These are phyloP conservation scores for Aspergillus ruber DNA, from an alignment of 2,329 filamentous ascomycete species.

Conservation along the genomic window DNA sequence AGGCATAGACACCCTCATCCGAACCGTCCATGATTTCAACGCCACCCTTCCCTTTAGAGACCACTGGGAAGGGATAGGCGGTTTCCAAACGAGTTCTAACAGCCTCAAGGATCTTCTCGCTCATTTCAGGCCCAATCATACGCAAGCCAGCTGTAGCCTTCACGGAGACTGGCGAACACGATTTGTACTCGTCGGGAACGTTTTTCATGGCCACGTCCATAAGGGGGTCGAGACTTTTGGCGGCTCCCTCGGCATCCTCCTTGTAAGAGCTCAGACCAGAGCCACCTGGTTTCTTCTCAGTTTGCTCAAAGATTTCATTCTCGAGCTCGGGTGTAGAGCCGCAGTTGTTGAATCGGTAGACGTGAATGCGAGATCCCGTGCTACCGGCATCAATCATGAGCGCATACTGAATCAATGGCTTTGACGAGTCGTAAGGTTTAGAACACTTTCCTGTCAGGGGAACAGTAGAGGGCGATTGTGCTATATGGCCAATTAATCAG, in stretches of 20 bases:
- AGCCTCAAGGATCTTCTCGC: constrained; percentile 74
- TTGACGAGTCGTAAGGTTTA: constrained; percentile 75
- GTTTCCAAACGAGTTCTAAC: constrained; percentile 80
- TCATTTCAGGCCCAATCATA: constrained; percentile 73
- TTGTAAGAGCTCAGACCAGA: constrained; percentile 78
- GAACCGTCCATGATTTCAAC: constrained; percentile 97
- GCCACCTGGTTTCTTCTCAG: constrained; percentile 73
- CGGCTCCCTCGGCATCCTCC: constrained; percentile 77
- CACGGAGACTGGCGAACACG: constrained; percentile 92
- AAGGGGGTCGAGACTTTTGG: constrained; percentile 79
- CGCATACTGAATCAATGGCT: constrained; percentile 94
- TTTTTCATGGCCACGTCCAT: constrained; percentile 77
- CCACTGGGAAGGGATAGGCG: constrained; percentile 88
- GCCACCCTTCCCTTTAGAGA: constrained; percentile 75
- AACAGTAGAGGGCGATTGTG: constrained; percentile 23
- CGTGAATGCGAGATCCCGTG: constrained; percentile 95
- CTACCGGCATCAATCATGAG: constrained; percentile 98
- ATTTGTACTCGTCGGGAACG: constrained; percentile 81
- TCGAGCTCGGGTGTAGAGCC: constrained; percentile 92
- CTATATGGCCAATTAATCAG: constrained; percentile 9
- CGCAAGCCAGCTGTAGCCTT: constrained; percentile 94
- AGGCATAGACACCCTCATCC: constrained; percentile 95
- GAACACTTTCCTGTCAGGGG: constrained; percentile 68
- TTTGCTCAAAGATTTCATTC: constrained; percentile 88
- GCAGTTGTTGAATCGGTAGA: constrained; percentile 99